These are phyloP conservation scores for Juglanconis juglandina DNA, from an alignment of 2,329 filamentous ascomycete species.

Conservation along the genomic window DNA sequence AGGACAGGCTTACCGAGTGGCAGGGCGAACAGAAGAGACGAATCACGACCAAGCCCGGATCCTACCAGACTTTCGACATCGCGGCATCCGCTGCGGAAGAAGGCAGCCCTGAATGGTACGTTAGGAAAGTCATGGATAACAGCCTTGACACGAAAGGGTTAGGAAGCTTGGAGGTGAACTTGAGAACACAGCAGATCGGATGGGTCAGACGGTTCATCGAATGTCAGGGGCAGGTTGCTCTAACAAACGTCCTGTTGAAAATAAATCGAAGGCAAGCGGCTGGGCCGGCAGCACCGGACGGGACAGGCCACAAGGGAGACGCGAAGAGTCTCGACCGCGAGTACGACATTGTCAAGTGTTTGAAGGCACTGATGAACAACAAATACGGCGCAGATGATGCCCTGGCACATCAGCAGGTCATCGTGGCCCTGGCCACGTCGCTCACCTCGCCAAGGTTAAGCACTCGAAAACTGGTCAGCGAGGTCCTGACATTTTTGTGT, in stretches of 20 bases:
- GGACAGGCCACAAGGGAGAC: slow-evolving; percentile 37
- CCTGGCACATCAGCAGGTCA: slow-evolving; percentile 81
- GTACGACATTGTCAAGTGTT: slow-evolving; percentile 96
- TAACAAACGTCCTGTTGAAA: slow-evolving; percentile 90
- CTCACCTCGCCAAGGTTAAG: slow-evolving; percentile 85
- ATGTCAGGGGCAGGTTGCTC: slow-evolving; percentile 91
- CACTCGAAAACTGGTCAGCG: slow-evolving; percentile 90
- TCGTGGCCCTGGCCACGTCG: slow-evolving; percentile 80
- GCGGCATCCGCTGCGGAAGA: slow-evolving; percentile 80
- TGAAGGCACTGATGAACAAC: slow-evolving; percentile 98
- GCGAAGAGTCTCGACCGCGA: slow-evolving; percentile 86
- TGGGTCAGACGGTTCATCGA: slow-evolving; percentile 98
- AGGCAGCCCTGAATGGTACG: slow-evolving; percentile 96
- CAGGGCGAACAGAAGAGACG: slow-evolving; percentile 91
- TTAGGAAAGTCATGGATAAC: slow-evolving; percentile 94
- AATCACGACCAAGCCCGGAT: slow-evolving; percentile 68
- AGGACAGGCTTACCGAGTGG: slow-evolving; percentile 88
- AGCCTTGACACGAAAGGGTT: slow-evolving; percentile 87
- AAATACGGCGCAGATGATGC: slow-evolving; percentile 98
- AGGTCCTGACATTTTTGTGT: slow-evolving; percentile 92
- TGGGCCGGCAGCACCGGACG: slow-evolving; percentile 63
- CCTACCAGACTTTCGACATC: slow-evolving; percentile 67
- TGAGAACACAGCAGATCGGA: slow-evolving; percentile 92
- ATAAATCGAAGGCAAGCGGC: slow-evolving; percentile 83
- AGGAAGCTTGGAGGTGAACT: slow-evolving; percentile 87